Conservation (phyloP, 345 rosid genomes). For the Salix brachista region DNA sequence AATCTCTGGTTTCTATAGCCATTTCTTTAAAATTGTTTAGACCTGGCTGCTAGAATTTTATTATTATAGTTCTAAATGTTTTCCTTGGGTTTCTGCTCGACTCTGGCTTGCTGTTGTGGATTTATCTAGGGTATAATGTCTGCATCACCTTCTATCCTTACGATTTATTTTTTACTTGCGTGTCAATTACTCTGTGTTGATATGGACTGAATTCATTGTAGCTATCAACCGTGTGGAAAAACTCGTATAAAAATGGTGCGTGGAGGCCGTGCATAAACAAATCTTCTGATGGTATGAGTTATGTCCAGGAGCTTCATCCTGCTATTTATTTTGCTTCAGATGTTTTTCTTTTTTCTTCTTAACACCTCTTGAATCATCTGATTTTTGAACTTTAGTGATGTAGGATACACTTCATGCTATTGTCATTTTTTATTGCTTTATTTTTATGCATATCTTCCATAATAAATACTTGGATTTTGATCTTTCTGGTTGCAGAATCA, state of each 20-base stretch:
- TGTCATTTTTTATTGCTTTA: not conserved
- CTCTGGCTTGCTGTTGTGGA: not conserved
- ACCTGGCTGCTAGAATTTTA: not conserved
- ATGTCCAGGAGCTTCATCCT: not conserved
- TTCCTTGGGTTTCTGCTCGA: not conserved
- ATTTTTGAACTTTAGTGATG: not conserved
- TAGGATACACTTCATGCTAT: not conserved
- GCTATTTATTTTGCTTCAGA: not conserved
- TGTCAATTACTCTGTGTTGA: not conserved
- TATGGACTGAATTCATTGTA: slow-evolving; percentile 26
- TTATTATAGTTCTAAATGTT: not conserved
- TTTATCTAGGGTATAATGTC: not conserved
- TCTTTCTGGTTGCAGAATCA: not conserved
- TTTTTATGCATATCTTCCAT: not conserved
- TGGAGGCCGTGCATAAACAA: slow-evolving; percentile 76
- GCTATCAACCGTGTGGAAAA: slow-evolving; percentile 90
- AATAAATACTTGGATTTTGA: not conserved
- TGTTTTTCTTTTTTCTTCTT: not conserved
- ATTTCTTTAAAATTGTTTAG: not conserved
- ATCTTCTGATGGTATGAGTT: slow-evolving; percentile 62
- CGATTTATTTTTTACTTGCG: not conserved
- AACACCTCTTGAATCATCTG: not conserved
- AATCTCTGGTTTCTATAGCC: not conserved
- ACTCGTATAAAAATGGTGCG: slow-evolving; percentile 63
- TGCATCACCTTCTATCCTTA: not conserved